Base-by-base conservation (phyloP, 768 basidiomycete genomes). In the Omphalotus guepiniiformis region DNA sequence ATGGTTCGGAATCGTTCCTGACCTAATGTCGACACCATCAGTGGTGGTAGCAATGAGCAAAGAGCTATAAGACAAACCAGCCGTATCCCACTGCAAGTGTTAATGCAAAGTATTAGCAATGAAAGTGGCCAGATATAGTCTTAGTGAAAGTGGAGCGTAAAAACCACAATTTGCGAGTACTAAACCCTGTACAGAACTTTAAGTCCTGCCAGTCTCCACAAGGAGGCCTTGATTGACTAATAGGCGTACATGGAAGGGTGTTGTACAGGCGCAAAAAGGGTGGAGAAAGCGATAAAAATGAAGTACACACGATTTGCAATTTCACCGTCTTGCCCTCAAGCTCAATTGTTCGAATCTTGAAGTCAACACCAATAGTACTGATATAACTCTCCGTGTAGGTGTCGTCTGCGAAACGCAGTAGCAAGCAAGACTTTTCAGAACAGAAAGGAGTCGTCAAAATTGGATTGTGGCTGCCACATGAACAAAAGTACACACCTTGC, bases 1-100 rank as follows among this genome's bases (percentile, higher is more conserved):
- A 99, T 99, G 12, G 96, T 98, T 52, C 96, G 82, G 86, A 97
- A 97, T 25, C 94, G 83, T 68, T 99, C 96, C 68, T 99, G 96
- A 30, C 96, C 89, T 90, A 52, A 53, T 47, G 35, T 16, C n/a
- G n/a, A n/a, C n/a, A n/a, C n/a, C n/a, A n/a, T n/a, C n/a, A n/a
- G n/a, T 22, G 29, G 37, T 44, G 13, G 37, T 39, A 39, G 42
- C 53, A 52, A 54, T 27, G n/a, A 49, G 36, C 25, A 41, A 16
- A 38, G 32, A 42, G 38, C 6, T 26, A 15, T 13, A 23, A 7
- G 46, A 61, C 75, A 47, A 55, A 86, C 87, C 94, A 60, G 95
- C 95, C 52, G 95, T 98, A 60, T 98, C 95, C 95, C 95, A 98
- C 95, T 95, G 61, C 53, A 53, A 48, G 48, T 48, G 25, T n/a